These are phyloP conservation scores for Rhytidiadelphus loreus DNA, from an alignment of 225 moss, liverwort and hornwort species.

Conservation along the genomic window DNA sequence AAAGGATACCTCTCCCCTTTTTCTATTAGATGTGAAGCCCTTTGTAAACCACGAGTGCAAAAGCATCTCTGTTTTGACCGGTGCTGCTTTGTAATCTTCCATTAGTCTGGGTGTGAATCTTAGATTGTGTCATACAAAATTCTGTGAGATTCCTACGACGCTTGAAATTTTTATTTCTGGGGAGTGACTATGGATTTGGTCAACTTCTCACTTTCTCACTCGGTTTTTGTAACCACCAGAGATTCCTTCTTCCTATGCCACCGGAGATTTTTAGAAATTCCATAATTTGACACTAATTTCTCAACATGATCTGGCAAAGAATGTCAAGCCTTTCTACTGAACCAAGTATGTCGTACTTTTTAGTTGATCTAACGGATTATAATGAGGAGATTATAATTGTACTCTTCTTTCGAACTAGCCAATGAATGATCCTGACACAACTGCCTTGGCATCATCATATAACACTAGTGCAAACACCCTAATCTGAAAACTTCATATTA, in stretches of 20 bases:
- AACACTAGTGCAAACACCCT: neutral
- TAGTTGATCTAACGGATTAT: neutral
- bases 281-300: neutral
- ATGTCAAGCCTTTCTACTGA: neutral
- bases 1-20: slow-evolving; percentile 20
- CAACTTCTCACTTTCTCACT: neutral
- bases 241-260: neutral
- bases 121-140: neutral
- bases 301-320: neutral
- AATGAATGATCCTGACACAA: neutral
- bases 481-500: neutral
- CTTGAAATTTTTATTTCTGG: neutral
- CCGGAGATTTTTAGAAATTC: neutral
- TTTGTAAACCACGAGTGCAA: neutral
- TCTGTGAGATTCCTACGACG: neutral
- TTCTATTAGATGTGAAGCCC: neutral
- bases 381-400: neutral
- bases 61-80: neutral
- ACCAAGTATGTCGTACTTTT: neutral
- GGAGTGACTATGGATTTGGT: neutral
- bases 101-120: neutral
- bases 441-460: neutral
- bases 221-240: neutral
- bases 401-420: neutral
- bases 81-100: neutral